Evolutionary conservation across 176 grass and related monocot species (phyloP).

Genomic region (Oryza brachyantha): DNA sequence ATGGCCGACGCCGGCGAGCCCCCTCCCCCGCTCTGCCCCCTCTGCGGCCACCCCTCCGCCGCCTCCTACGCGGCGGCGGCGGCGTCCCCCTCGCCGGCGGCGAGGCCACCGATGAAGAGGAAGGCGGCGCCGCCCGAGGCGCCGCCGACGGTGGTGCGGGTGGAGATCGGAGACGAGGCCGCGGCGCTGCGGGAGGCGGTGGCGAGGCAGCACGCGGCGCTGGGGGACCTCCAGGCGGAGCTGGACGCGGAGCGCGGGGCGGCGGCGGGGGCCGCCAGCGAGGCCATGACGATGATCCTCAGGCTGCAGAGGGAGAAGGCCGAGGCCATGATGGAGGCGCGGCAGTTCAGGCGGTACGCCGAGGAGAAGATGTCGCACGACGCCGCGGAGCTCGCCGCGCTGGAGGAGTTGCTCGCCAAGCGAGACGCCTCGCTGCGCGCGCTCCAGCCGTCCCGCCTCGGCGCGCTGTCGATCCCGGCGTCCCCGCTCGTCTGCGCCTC

Average conservation of each 20-base stretch:
- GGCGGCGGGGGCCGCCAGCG: constrained; percentile 56
- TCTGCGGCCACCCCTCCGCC: constrained; percentile 40
- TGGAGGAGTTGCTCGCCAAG: constrained; percentile 59
- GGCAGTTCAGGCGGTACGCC: constrained; percentile 71
- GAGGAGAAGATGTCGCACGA: constrained; percentile 77
- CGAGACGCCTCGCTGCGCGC: constrained; percentile 26
- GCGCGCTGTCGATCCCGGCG: constrained; percentile 13
- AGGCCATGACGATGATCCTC: constrained; percentile 82
- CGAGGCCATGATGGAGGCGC: constrained; percentile 76
- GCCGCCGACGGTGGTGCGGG: constrained; percentile 35
- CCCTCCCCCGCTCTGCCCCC: constrained; percentile 29
- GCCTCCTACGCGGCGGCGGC: not conserved
- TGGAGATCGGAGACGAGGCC: constrained; percentile 52
- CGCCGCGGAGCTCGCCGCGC: constrained; percentile 48
- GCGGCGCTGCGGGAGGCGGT: constrained; percentile 42
- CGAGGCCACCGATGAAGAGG: not conserved
- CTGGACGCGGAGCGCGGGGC: constrained; percentile 73
- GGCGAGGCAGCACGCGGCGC: constrained; percentile 35
- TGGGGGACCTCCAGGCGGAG: constrained; percentile 48
- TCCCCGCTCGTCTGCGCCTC: constrained; percentile 12
- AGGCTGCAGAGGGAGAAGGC: constrained; percentile 83
- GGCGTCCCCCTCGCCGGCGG: not conserved
- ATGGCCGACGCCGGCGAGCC: constrained; percentile 31
- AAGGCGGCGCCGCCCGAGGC: constrained; percentile 18
- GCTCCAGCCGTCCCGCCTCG: not conserved